Evolutionary conservation across 805 yeast species (phyloP).

Genomic region (Priceomyces carsonii): DNA sequence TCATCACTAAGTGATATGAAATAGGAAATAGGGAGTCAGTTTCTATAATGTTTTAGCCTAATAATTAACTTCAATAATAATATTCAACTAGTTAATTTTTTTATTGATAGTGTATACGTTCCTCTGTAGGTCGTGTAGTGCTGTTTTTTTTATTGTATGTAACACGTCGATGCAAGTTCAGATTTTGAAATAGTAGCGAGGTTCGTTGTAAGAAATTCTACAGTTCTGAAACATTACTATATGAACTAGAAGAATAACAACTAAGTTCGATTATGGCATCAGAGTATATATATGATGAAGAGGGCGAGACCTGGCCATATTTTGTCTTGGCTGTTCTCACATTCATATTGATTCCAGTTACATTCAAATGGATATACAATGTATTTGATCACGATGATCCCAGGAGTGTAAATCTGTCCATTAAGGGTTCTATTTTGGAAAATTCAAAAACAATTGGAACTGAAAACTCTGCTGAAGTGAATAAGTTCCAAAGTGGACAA

Average conservation of each 20-base stretch:
- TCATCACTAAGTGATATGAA: constrained; percentile 69
- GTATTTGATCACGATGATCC: constrained; percentile 20
- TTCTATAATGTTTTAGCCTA: too few species aligned
- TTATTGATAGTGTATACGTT: too few species aligned
- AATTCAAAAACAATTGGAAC: constrained; percentile 37
- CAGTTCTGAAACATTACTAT: too few species aligned
- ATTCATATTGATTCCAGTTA: constrained; percentile 67
- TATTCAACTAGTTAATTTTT: too few species aligned
- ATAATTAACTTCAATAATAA: too few species aligned
- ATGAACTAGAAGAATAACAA: too few species aligned
- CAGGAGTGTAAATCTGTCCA: constrained; percentile 18
- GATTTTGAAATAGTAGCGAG: too few species aligned
- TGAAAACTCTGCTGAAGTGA: constrained; percentile 22
- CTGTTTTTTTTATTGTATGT: too few species aligned
- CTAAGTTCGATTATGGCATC: constrained; percentile 43
- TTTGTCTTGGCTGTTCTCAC: constrained; percentile 73
- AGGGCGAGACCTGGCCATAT: constrained; percentile 91
- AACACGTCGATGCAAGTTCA: too few species aligned
- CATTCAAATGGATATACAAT: constrained; percentile 35
- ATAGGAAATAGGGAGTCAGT: too few species aligned
- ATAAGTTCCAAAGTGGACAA: constrained; percentile 26
- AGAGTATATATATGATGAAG: constrained; percentile 81
- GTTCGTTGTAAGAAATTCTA: too few species aligned
- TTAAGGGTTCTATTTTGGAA: constrained; percentile 32
- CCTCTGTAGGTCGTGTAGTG: too few species aligned